Evolutionary conservation across 1,284 basidiomycete genomes (phyloP).

Genomic region (Bondarzewia mesenterica): DNA sequence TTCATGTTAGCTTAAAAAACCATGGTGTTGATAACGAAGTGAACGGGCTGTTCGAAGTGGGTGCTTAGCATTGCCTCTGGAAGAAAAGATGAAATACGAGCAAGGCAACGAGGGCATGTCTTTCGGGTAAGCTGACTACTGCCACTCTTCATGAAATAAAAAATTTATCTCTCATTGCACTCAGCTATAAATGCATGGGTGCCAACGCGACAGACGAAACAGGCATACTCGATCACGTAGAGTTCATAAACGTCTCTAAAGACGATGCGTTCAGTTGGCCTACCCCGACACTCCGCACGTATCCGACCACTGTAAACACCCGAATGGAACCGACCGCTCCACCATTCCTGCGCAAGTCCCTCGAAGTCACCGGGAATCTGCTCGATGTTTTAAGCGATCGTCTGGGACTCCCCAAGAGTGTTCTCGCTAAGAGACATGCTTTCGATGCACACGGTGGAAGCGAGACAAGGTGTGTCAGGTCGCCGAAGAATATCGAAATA

Average conservation of each 20-base stretch:
- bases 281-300: constrained; percentile 20
- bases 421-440: constrained; percentile 21
- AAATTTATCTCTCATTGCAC: not conserved
- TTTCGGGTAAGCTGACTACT: constrained; percentile 20
- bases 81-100: constrained; percentile 28
- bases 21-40: constrained; percentile 25
- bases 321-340: constrained; percentile 23
- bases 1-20: constrained; percentile 15
- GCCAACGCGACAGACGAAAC: constrained; percentile 26
- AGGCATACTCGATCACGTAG: constrained; percentile 24
- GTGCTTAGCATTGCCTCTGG: constrained; percentile 25
- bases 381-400: constrained; percentile 23
- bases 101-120: constrained; percentile 27
- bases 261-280: constrained; percentile 28
- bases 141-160: not conserved
- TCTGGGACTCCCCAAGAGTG: constrained; percentile 24
- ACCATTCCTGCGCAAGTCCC: constrained; percentile 26
- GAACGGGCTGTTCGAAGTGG: constrained; percentile 27
- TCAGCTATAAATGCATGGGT: constrained; percentile 28
- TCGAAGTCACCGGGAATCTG: constrained; percentile 24
- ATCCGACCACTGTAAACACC: constrained; percentile 24
- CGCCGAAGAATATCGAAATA: constrained; percentile 13
- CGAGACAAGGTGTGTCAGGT: constrained; percentile 31
- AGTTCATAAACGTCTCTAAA: constrained; percentile 26
- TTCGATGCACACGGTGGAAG: constrained; percentile 27